phyloP scores from a whole-genome alignment of 208 protist genomes.

The Wallacemonas rigidus region DNA sequence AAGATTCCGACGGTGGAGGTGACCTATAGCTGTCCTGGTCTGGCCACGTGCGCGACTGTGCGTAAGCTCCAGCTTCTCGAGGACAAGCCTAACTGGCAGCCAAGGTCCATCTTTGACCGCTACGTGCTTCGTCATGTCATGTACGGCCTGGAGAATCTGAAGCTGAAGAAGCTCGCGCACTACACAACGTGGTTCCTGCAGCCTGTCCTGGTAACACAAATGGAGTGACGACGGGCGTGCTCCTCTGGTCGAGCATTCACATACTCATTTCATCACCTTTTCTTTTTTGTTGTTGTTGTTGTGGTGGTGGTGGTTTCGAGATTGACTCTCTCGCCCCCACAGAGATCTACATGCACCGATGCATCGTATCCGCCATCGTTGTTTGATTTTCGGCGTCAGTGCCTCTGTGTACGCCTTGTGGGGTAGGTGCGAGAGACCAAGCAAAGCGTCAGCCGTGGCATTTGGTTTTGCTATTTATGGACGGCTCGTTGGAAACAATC shows the following conservation, averaged over 20 bases:
- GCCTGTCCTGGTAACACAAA: conserved; percentile 37
- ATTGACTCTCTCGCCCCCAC: no score
- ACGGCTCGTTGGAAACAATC: no score
- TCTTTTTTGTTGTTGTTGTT: no score
- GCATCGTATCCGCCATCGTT: no score
- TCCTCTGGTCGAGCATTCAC: background rate
- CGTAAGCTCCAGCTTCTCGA: conserved; percentile 71
- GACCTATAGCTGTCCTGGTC: conserved; percentile 55
- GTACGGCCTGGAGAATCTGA: conserved; percentile 42
- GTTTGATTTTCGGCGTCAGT: no score
- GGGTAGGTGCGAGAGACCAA: no score
- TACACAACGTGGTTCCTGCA: conserved; percentile 87
- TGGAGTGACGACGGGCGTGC: conserved; percentile 20
- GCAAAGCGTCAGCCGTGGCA: no score
- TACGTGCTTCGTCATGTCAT: conserved; percentile 43
- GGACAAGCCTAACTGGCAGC: conserved; percentile 63
- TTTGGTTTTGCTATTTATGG: no score
- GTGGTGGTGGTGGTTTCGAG: no score
- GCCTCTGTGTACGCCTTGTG: no score
- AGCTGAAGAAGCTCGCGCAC: conserved; percentile 72
- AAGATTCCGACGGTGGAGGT: conserved; percentile 51
- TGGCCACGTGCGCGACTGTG: conserved; percentile 64
- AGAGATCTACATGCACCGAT: no score
- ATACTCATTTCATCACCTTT: background rate
- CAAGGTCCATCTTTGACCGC: conserved; percentile 52